A percentile compares a stretch with the other conserved stretches of the same genome.
Conservation (phyloP, 1,139 yeast species). For the Insectozyma bohioensis region DNA sequence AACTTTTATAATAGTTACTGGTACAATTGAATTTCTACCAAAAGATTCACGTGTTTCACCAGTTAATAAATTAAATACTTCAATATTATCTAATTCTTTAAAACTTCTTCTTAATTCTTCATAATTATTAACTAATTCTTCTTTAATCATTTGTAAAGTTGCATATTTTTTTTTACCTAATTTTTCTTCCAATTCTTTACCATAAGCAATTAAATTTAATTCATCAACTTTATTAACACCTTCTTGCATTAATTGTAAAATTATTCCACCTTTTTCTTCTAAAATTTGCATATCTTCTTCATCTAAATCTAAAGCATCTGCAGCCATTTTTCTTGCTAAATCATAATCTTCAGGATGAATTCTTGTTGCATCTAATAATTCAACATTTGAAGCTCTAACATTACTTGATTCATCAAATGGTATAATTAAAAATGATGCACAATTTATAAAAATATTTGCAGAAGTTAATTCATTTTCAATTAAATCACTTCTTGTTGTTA, state of each 20-base stretch:
- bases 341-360: constrained; percentile 98
- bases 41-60: constrained; percentile 78
- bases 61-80: constrained; percentile 85
- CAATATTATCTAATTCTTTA: constrained; percentile 64
- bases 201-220: constrained; percentile 85
- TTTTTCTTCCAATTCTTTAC: constrained; percentile 81
- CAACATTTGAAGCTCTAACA: constrained; percentile 52
- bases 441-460: constrained; percentile 81
- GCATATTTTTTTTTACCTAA: constrained; percentile 78
- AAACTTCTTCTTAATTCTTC: constrained; percentile 80
- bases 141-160: constrained; percentile 82
- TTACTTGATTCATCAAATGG: constrained; percentile 60
- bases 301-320: constrained; percentile 93
- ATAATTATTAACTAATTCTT: constrained; percentile 82
- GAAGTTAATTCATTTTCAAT: constrained; percentile 79
- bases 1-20: constrained; percentile 65
- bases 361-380: constrained; percentile 88
- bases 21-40: constrained; percentile 70
- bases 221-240: constrained; percentile 87
- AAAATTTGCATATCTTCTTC: constrained; percentile 88
- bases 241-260: constrained; percentile 76
- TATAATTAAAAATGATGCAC: constrained; percentile 85
- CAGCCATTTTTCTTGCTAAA: constrained; percentile 94
- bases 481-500: constrained; percentile 71
- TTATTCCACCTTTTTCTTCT: constrained; percentile 79